Evolutionary conservation across 768 basidiomycete genomes (phyloP), one percentile per base, ranked within the genome.

Genomic region (Mycena maculata): DNA sequence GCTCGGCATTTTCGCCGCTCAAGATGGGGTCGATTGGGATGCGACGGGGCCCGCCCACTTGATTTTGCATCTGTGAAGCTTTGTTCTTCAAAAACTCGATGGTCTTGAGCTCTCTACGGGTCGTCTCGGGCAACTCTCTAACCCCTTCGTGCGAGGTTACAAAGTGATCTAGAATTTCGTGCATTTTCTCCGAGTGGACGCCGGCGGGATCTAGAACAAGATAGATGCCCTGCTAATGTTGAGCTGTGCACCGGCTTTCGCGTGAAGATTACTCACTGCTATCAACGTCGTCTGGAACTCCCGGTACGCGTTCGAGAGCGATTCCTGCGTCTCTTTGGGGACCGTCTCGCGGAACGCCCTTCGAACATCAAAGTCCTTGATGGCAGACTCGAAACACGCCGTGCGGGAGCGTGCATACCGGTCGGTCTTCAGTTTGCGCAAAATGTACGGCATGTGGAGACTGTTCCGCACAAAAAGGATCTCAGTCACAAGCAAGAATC

Each of bases 261-360:
- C 25, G 31, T 3, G 16, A 39, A 18, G 6, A 27, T n/a, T 9
- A 57, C 64, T 39, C 28, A 13, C 94, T 92, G 68, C 91, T 59
- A 95, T 91, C 93, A 96, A 93, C 12, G 92, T 91, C 11, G 92
- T 90, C 76, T 94, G 93, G 78, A 95, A 95, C 73, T 94, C 93
- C 61, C 93, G 84, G 74, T 94, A 95, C 9, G 91, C 92, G 68
- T 92, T 93, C 72, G 92, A 89, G 30, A 93, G 83, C 52, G 91
- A 90, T 71, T 88, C 87, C 25, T 86, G 86, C 16, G 86, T 87
- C 73, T 91, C 91, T 72, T 85, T 86, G 0, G 89, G 83, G 63
- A 88, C 83, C 27, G 82, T 78, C 63, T 88, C 84, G 65, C 89
- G 83, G 75, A 93, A 94, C 4, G 84, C 85, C 64, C 87, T 86